These are phyloP conservation scores for Tympanopsis confertula DNA, from an alignment of 2,329 filamentous ascomycete genomes.

Conservation along the genomic window DNA sequence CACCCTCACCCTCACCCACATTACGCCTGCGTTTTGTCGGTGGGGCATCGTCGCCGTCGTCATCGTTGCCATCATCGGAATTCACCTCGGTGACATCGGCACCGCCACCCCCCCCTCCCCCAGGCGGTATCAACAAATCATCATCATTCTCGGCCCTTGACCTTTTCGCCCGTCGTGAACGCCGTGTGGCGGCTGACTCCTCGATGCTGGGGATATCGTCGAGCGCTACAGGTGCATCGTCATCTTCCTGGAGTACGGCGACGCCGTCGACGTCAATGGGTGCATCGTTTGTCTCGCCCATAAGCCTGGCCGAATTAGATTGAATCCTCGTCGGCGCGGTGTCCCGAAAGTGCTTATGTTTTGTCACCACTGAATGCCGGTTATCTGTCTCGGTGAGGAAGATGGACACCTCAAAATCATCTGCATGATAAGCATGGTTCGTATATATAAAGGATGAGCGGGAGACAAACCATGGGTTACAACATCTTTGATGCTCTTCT, in stretches of 20 bases:
- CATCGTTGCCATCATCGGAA: constrained; percentile 22
- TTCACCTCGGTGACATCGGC: constrained; percentile 13
- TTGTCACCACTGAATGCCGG: constrained; percentile 75
- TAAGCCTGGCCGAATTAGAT: constrained; percentile 52
- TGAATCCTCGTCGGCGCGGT: constrained; percentile 37
- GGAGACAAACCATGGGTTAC: constrained; percentile 57
- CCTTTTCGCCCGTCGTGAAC: background rate
- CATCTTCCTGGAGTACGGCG: constrained; percentile 29
- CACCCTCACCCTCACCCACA: constrained; percentile 11
- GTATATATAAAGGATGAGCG: constrained; percentile 6
- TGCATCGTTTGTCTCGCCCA: constrained; percentile 38
- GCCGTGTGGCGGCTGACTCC: background rate
- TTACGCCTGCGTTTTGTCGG: constrained; percentile 33
- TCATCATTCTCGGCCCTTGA: constrained; percentile 8
- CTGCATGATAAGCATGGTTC: constrained; percentile 28
- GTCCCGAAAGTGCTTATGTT: constrained; percentile 67
- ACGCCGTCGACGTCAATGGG: constrained; percentile 37
- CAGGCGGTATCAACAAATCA: constrained; percentile 12
- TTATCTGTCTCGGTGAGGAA: constrained; percentile 81
- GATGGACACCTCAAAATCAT: constrained; percentile 91
- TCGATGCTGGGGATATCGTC: constrained; percentile 37
- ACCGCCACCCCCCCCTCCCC: constrained; percentile 18
- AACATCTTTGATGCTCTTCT: constrained; percentile 77
- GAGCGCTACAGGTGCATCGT: constrained; percentile 42
- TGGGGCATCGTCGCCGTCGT: constrained; percentile 20